Conservation (phyloP, 106 monocot species). For the Iris macrosiphon region DNA sequence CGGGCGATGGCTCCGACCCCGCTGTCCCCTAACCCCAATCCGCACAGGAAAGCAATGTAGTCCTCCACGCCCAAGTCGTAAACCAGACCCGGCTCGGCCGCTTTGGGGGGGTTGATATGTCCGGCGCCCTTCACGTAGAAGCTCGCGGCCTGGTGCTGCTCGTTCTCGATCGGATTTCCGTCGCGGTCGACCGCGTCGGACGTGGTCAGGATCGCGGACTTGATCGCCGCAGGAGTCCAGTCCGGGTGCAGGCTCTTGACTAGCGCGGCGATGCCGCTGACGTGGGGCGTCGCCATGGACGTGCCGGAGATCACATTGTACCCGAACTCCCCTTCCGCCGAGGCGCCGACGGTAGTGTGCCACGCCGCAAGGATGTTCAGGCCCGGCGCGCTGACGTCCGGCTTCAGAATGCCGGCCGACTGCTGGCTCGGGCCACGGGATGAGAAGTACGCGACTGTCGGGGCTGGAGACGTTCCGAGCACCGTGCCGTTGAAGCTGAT, state of each 20-base stretch:
- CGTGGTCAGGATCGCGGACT: constrained; percentile 10
- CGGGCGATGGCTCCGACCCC: background rate
- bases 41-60: constrained; percentile 32
- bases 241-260: constrained; percentile 2
- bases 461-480: constrained; percentile 21
- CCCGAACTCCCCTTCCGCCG: no score
- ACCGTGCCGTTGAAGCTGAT: constrained; percentile 33
- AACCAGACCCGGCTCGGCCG: constrained; percentile 26
- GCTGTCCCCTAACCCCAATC: background rate
- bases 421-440: constrained; percentile 28
- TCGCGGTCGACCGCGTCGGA: background rate
- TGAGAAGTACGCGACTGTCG: constrained; percentile 30
- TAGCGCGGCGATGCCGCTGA: constrained; percentile 5
- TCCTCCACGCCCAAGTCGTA: constrained; percentile 12
- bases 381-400: constrained; percentile 36
- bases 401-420: constrained; percentile 17
- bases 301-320: constrained; percentile 10
- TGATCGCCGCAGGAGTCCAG: constrained; percentile 11
- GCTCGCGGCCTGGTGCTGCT: constrained; percentile 12
- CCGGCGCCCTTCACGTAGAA: constrained; percentile 30
- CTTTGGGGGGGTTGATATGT: constrained; percentile 24
- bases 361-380: constrained; percentile 39
- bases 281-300: constrained; percentile 11
- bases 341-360: background rate
- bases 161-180: background rate